Evolutionary conservation across 1,284 basidiomycete genomes (phyloP), one percentile per base, ranked within the genome.

Genomic region (Cutaneotrichosporon dermatis): DNA sequence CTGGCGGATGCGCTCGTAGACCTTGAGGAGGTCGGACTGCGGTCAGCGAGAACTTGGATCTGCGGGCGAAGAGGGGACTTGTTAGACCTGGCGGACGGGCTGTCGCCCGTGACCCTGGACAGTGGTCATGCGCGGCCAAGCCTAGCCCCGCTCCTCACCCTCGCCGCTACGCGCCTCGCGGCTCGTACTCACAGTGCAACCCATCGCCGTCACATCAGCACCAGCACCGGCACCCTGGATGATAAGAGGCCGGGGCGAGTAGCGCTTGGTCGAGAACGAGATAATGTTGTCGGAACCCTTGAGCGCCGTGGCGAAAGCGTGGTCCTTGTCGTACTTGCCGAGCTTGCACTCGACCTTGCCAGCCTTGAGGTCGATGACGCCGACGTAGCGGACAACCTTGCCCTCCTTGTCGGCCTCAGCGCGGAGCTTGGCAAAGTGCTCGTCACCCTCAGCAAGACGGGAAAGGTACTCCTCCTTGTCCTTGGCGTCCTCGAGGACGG

Each of bases 221-320:
- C 95, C 95, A 0, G 96, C 95, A 10, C 95, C 95, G 0, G 93
- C 87, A 44, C 95, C 95, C 75, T 98, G 95, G 25, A 99, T 84
- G 64, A 97, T 90, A 62, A 99, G 80, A 0, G 95, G 90, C 56
- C 90, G 80, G 6, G 86, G 83, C 25, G 87, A 86, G 69, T 94
- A 93, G 57, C 96, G 83, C 75, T 90, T 87, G 0, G 95, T 97
- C 75, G 90, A 87, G 84, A 98, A 98, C 80, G 95, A 90, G 74
- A 99, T 85, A 73, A 99, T 98, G 78, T 98, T 99, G 79, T 99
- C 96, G 33, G 92, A 93, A 1, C 95, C 96, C 39, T 90, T 89
- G 10, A 99, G 85, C 0, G 92, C 90, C 1, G 93, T 95, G 1
- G 93, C 95, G 69, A 99, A 98, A 0, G 95, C 88, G 76, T 99